Conservation (phyloP, 2,329 filamentous ascomycete genomes). For the Trichophyton verrucosum region DNA sequence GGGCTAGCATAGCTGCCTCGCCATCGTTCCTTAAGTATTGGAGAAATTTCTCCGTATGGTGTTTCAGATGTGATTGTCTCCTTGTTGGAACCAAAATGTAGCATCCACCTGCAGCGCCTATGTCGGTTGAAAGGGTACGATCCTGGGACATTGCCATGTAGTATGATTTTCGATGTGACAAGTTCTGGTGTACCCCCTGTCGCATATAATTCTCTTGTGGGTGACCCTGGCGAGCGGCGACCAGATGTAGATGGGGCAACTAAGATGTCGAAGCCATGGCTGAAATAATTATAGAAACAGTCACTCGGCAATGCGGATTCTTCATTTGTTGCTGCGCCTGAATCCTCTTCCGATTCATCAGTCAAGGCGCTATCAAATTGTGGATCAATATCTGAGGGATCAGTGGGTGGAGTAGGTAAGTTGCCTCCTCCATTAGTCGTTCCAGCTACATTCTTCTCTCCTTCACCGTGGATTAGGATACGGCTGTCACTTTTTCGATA, state of each 20-base stretch:
- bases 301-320: conserved; percentile 44
- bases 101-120: conserved; percentile 75
- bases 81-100: conserved; percentile 39
- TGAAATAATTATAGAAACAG: conserved; percentile 95
- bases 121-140: conserved; percentile 96
- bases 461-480: conserved; percentile 62
- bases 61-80: conserved; percentile 60
- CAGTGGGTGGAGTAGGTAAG: conserved; percentile 33
- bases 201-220: conserved; percentile 17
- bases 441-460: neutral
- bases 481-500: conserved; percentile 84
- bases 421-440: neutral
- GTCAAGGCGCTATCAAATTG: conserved; percentile 60
- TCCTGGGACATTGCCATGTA: conserved; percentile 89
- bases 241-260: conserved; percentile 60
- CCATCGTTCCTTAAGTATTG: conserved; percentile 57
- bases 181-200: conserved; percentile 46
- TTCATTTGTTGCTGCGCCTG: conserved; percentile 42
- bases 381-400: conserved; percentile 49
- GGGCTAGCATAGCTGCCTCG: conserved; percentile 48
- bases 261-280: conserved; percentile 84
- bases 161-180: conserved; percentile 79
- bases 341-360: conserved; percentile 54
- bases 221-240: conserved; percentile 46
- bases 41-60: conserved; percentile 59